Evolutionary conservation across 2,329 filamentous ascomycete species (phyloP), one percentile per base, ranked within the genome.

Genomic region (Aureobasidium leucospermi): DNA sequence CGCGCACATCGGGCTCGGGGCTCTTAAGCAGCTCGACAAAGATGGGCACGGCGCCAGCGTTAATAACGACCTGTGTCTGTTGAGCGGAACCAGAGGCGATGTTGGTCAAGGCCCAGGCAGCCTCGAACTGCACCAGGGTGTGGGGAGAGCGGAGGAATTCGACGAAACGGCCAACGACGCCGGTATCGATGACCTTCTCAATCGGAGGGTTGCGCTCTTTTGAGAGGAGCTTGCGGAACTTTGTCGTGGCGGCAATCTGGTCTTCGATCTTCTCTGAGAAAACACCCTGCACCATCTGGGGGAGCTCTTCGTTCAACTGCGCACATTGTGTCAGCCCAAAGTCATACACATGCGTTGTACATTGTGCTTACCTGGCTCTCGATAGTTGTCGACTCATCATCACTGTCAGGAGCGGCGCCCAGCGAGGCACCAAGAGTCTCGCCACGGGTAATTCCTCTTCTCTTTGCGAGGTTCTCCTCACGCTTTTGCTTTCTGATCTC

Each of bases 121-220:
- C 94, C 81, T 99, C 94, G 73, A 99, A 99, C 77, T 99, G 94
- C 60, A 99, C 94, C 51, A 99, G 84, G 36, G 94, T 97, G 77
- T 99, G 94, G 65, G 94, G 94, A 59, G 94, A 99, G 73, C 90
- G 89, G 63, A 99, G 87, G 78, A 99, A 99, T 76, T 96, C 91
- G 76, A 99, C 94, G 71, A 99, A 99, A 72, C 94, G 89, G 80
- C 86, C 88, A 66, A 99, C 94, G 65, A 99, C 94, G 71, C 94
- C 94, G 61, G 94, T 97, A 83, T 97, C 96, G 77, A 99, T 99
- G 67, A 99, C 94, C 73, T 95, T 91, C 80, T 99, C 94, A 73
- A 99, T 99, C 47, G 94, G 94, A 48, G 94, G 94, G 80, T 99
- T 99, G 72, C 94, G 90, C 81, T 99, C 94, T 80, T 99, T 99